These are phyloP conservation scores for Polychytrium aggregatum DNA, from an alignment of 192 early-diverging fungal species.

Conservation along the genomic window DNA sequence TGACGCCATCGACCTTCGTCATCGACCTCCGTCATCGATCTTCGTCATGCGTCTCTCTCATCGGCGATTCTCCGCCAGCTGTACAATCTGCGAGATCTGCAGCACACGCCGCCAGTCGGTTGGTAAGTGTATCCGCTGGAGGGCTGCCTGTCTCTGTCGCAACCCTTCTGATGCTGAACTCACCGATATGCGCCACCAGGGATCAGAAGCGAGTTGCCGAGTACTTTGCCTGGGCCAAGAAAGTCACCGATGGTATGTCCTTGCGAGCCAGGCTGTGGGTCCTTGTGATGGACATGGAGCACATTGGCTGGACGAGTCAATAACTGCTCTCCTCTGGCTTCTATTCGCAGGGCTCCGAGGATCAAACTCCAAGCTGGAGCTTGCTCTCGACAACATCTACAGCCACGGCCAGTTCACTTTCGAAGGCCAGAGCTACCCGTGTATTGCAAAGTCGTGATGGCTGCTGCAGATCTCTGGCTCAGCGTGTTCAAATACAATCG, in stretches of 20 bases:
- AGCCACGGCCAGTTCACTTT: conserved; percentile 11
- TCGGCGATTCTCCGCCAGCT: too few species aligned
- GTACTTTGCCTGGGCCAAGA: conserved; percentile 51
- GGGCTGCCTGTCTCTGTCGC: background rate
- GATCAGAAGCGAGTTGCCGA: conserved; percentile 27
- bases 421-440: too few species aligned
- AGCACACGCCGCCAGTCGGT: conserved; percentile 25
- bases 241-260: conserved; percentile 38
- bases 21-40: too few species aligned
- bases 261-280: too few species aligned
- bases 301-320: too few species aligned
- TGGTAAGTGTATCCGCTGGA: conserved; percentile 22
- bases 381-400: conserved; percentile 33
- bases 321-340: too few species aligned
- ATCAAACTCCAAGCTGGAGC: conserved; percentile 24
- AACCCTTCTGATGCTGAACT: background rate
- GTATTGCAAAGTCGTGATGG: too few species aligned
- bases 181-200: conserved; percentile 5
- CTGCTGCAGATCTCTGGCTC: too few species aligned
- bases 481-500: too few species aligned
- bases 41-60: too few species aligned
- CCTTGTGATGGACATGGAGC: background rate
- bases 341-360: conserved; percentile 25
- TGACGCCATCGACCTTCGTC: too few species aligned
- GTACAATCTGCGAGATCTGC: conserved; percentile 48